phyloP scores from a whole-genome alignment of 176 grass and related monocot species.

The Eremochloa ophiuroides region DNA sequence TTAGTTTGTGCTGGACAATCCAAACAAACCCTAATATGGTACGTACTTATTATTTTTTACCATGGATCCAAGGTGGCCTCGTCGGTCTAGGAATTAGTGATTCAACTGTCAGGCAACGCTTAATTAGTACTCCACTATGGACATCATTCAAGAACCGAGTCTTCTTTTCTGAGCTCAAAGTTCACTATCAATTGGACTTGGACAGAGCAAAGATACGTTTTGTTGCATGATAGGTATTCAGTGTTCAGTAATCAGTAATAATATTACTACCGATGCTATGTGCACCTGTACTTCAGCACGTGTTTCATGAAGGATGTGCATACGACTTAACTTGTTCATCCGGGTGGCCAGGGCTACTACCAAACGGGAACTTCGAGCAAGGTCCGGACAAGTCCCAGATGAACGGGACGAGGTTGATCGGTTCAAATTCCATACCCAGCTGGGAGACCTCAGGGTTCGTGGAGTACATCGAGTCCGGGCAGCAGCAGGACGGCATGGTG shows the following conservation, averaged over 20 bases:
- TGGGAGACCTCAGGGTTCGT: slow-evolving; percentile 61
- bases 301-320: not conserved
- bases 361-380: slow-evolving; percentile 57
- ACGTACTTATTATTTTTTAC: not conserved
- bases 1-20: no score
- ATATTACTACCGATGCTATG: not conserved
- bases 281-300: not conserved
- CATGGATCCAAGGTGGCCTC: not conserved
- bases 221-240: not conserved
- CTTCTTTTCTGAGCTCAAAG: no score
- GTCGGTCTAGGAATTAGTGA: not conserved
- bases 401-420: slow-evolving; percentile 36
- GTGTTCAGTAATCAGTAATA: not conserved
- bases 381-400: slow-evolving; percentile 33
- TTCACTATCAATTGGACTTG: no score
- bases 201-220: not conserved
- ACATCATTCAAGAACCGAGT: no score
- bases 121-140: no score
- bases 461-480: slow-evolving; percentile 58
- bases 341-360: slow-evolving; percentile 26
- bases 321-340: not conserved
- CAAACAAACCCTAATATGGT: no score
- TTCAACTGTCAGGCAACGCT: no score
- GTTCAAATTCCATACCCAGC: slow-evolving; percentile 7
- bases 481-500: slow-evolving; percentile 35